Conservation (phyloP, 352 stramenopile genomes). For the Phytophthora citricola region DNA sequence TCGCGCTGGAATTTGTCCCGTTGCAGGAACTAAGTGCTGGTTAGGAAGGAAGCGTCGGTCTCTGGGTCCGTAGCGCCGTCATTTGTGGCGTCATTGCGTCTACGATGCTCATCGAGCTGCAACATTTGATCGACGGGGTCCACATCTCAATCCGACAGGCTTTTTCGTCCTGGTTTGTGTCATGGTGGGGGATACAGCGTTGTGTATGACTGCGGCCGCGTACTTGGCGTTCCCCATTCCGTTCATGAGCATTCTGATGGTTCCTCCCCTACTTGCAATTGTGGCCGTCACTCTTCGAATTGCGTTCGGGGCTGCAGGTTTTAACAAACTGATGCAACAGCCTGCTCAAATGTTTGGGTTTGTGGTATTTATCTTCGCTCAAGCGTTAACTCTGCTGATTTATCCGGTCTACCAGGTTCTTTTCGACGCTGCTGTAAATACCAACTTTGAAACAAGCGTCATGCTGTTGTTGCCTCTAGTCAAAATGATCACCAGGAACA, state of each 20-base stretch:
- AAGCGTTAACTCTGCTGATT: constrained; percentile 17
- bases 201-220: constrained; percentile 10
- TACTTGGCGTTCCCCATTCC: constrained; percentile 24
- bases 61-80: constrained; percentile 20
- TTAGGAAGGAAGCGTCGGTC: constrained; percentile 21
- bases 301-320: neutral
- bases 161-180: constrained; percentile 17
- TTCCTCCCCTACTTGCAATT: constrained; percentile 15
- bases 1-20: constrained; percentile 19
- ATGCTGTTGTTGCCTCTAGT: constrained; percentile 19
- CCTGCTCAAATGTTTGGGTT: constrained; percentile 18
- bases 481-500: constrained; percentile 30
- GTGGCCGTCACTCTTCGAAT: constrained; percentile 18
- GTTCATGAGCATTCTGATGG: constrained; percentile 30
- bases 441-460: constrained; percentile 10
- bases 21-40: constrained; percentile 17
- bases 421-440: constrained; percentile 11
- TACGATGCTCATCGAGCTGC: constrained; percentile 15
- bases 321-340: constrained; percentile 17
- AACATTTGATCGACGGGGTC: constrained; percentile 21
- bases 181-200: constrained; percentile 7
- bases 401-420: constrained; percentile 25
- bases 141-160: constrained; percentile 6
- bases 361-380: constrained; percentile 21
- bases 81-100: constrained; percentile 16